phyloP scores from a whole-genome alignment of 169 alveolate genomes.

The Eimeria zaria region DNA sequence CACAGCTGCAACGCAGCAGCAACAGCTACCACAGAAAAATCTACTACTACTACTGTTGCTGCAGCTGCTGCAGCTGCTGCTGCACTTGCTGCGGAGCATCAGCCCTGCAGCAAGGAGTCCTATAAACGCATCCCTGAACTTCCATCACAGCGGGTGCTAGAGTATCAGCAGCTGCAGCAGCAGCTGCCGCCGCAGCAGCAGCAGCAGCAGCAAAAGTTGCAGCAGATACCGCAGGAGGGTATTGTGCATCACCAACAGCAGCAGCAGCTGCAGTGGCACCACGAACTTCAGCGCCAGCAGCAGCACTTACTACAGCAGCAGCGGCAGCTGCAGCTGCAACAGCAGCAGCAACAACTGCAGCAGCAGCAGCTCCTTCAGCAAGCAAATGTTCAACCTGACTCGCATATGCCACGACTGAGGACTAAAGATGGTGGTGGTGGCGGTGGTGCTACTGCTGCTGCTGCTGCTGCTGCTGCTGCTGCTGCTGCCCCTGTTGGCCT shows the following conservation, averaged over 20 bases:
- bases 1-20: conserved; percentile 13
- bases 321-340: conserved; percentile 13
- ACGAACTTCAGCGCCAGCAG: not conserved
- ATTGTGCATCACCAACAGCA: not conserved
- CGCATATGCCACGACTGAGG: not conserved
- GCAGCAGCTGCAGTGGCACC: not conserved
- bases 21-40: not conserved
- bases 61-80: not conserved
- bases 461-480: conserved; percentile 29
- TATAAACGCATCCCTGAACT: not conserved
- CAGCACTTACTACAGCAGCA: not conserved
- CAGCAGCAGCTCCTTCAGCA: conserved; percentile 2
- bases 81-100: not conserved
- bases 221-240: not conserved
- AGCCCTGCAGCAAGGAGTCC: not conserved
- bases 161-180: conserved; percentile 37
- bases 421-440: not conserved
- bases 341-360: not conserved
- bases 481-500: no score
- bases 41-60: no score
- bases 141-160: not conserved
- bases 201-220: not conserved
- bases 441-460: not conserved
- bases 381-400: not conserved
- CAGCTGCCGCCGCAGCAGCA: not conserved